Base-by-base conservation (phyloP, 2,329 filamentous ascomycete genomes). In the Phyllosticta paracitricarpa region DNA sequence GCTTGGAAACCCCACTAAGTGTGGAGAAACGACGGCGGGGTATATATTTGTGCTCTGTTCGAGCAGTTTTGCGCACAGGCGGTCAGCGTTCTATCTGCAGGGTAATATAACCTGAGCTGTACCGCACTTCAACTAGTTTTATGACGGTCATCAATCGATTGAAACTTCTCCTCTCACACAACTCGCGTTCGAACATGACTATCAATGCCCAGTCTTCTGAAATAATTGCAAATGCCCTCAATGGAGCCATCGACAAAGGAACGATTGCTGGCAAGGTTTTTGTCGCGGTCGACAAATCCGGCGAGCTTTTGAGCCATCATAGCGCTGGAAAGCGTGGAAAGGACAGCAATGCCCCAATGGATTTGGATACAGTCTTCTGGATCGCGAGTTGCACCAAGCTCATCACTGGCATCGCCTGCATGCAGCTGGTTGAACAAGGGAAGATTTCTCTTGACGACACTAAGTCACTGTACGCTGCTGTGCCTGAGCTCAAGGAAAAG, bases 331-430 rank as follows among this genome's bases (percentile, higher is more conserved):
- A 73, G 33, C 67, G 69, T 26, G 72, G 75, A 14, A 61, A 77
- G 4, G 68, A 74, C 7, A 69, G 68, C 2, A 65, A 73, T 0
- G 78, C 83, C 54, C 74, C 79, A 3, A 84, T 89, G 81, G 79
- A 79, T 0, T 71, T 84, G 0, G 60, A 62, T 51, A 83, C 76
- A 8, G 73, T 84, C 0, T 88, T 86, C 66, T 83, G 80, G 79
- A 79, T 83, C 22, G 80, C 80, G 1, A 80, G 78, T 1, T 82
- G 79, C 67, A 81, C 78, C 0, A 75, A 75, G 59, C 65, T 74
- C n/a, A 66, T 73, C 48, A 71, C 72, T 1, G 65, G 66, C 7
- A 66, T 74, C 51, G 69, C 70, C 2, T 62, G 67, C 9, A 63
- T 75, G 51, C 73, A 76, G 56, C 68, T 75, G 17, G 68, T 72